Base-by-base conservation (phyloP, 2,329 filamentous ascomycete species). In the Aspergillus ustus region DNA sequence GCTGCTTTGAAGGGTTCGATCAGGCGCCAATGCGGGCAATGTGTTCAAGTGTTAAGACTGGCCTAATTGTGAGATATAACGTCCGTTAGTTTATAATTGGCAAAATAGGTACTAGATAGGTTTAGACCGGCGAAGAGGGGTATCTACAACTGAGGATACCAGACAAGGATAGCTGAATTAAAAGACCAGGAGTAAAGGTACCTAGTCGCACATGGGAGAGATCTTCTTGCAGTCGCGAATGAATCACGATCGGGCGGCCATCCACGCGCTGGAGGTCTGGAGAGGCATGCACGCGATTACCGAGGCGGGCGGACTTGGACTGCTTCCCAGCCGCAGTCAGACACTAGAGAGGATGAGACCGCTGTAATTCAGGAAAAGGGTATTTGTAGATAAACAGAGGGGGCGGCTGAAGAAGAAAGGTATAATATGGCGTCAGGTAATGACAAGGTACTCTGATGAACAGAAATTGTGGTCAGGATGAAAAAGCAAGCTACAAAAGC, bases 201-300 rank as follows among this genome's bases (percentile, higher is more conserved):
- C 63, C 64, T 68, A 46, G 48, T 50, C 48, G 51, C 54, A 63
- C 63, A 63, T 59, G 59, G 61, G 60, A 62, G 62, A 69, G 63
- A 56, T 68, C 59, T 67, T 67, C 56, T 54, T 66, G 65, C 59
- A 65, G 66, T 70, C 64, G 66, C 60, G 62, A 59, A 59, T 28
- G 19, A 57, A 62, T 59, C 59, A 48, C 62, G 64, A 25, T 25
- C 25, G 61, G 49, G 67, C 57, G 65, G 63, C 71, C 73, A 76
- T 76, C 61, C 73, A 74, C 68, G 55, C 13, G 34, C 34, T 40
- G 34, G 34, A 65, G 53, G 54, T 66, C 52, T 56, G 52, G 61
- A 49, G 52, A 57, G 20, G 55, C 59, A 61, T 62, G 68, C 69
- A 72, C 71, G 69, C 72, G 29, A 44, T 72, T 71, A 69, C 62